These are phyloP conservation scores for Candida sp. DNA, from an alignment of 1,139 yeast species.

Conservation along the genomic window DNA sequence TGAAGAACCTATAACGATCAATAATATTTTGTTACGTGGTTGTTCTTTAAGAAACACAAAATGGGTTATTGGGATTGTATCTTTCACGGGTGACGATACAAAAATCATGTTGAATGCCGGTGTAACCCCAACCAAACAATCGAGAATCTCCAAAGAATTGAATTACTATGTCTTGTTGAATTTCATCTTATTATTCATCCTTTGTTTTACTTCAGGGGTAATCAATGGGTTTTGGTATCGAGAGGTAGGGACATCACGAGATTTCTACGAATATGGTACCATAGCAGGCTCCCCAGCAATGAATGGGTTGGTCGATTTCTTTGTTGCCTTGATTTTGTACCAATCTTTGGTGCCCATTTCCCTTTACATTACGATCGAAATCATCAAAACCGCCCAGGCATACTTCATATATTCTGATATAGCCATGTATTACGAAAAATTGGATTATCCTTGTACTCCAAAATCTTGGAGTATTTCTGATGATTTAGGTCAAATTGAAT, in stretches of 20 bases:
- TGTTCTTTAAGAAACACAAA: constrained; percentile 51
- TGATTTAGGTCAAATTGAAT: constrained; percentile 64
- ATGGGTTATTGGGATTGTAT: constrained; percentile 52
- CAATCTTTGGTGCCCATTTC: constrained; percentile 61
- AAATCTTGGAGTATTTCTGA: constrained; percentile 63
- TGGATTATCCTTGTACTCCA: constrained; percentile 60
- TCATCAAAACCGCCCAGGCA: constrained; percentile 57
- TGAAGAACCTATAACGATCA: constrained; percentile 45
- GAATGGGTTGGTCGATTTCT: constrained; percentile 50
- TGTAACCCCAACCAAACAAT: constrained; percentile 54
- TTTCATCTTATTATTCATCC: constrained; percentile 41
- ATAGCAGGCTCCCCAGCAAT: constrained; percentile 48
- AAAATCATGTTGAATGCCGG: constrained; percentile 59
- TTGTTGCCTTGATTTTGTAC: constrained; percentile 52
- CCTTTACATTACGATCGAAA: constrained; percentile 56
- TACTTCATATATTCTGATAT: constrained; percentile 53
- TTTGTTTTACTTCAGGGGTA: constrained; percentile 51
- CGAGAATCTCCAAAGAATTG: constrained; percentile 49
- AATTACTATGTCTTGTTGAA: constrained; percentile 49
- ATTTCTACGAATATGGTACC: constrained; percentile 47
- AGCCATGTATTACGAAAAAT: constrained; percentile 46
- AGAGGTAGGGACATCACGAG: constrained; percentile 29
- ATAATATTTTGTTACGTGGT: constrained; percentile 50
- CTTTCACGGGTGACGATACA: constrained; percentile 53
- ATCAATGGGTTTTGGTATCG: constrained; percentile 50